Conservation (phyloP, 805 yeast species). For the Lipomyces starkeyi region DNA sequence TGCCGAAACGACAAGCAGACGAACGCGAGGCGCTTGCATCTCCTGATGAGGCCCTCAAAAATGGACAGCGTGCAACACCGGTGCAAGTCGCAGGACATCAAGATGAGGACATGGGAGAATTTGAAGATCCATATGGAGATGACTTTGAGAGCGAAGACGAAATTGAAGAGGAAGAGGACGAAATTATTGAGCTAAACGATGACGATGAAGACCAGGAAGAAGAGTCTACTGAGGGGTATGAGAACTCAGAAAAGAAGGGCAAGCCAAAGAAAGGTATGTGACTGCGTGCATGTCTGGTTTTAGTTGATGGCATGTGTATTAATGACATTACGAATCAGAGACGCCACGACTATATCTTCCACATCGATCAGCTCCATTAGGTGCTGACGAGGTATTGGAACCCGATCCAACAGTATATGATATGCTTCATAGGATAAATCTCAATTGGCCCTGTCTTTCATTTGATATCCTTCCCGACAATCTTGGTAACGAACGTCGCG, state of each 20-base stretch:
- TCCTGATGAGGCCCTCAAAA: conserved; percentile 9
- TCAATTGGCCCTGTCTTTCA: conserved; percentile 97
- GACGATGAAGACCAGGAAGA: conserved; percentile 70
- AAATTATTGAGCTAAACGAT: conserved; percentile 73
- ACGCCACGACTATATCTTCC: conserved; percentile 74
- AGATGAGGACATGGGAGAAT: conserved; percentile 56
- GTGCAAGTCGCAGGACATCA: conserved; percentile 17
- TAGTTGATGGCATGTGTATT: neutral
- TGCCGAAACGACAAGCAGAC: conserved; percentile 33
- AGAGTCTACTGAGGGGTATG: conserved; percentile 28
- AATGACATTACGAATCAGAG: conserved; percentile 42
- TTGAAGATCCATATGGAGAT: conserved; percentile 67
- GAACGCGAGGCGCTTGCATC: conserved; percentile 3
- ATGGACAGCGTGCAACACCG: conserved; percentile 16
- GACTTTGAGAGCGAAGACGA: conserved; percentile 48
- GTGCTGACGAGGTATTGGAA: conserved; percentile 93
- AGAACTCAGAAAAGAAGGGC: conserved; percentile 47
- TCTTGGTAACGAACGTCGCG: conserved; percentile 85
- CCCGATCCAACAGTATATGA: conserved; percentile 96
- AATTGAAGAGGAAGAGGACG: conserved; percentile 77
- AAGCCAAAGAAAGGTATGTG: conserved; percentile 44
- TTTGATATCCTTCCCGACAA: conserved; percentile 86
- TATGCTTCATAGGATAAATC: conserved; percentile 90
- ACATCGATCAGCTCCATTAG: conserved; percentile 84
- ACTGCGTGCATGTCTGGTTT: neutral